These are phyloP conservation scores for Melampsora larici-populina DNA, from an alignment of 1,284 basidiomycete species.

Conservation along the genomic window DNA sequence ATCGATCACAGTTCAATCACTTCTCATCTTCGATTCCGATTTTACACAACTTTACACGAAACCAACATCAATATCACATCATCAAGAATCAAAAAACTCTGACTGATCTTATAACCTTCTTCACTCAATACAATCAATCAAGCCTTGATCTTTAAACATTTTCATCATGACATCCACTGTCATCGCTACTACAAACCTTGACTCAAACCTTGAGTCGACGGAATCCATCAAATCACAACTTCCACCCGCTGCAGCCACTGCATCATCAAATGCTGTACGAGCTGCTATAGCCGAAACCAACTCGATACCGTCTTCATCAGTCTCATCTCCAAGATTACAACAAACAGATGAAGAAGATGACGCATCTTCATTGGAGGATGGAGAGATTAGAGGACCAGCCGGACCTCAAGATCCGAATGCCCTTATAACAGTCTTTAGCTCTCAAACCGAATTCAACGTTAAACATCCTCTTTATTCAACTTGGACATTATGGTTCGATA, in stretches of 20 bases:
- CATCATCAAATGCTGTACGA: slow-evolving; percentile 27
- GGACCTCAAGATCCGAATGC: slow-evolving; percentile 69
- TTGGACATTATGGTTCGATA: slow-evolving; percentile 98
- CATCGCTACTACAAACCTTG: too few species aligned
- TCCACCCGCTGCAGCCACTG: slow-evolving; percentile 15
- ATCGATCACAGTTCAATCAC: too few species aligned
- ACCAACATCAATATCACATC: too few species aligned
- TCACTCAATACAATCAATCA: too few species aligned
- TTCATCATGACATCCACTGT: too few species aligned
- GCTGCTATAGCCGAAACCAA: slow-evolving; percentile 24
- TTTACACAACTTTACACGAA: too few species aligned
- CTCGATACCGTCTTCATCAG: slow-evolving; percentile 36
- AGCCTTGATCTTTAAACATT: too few species aligned
- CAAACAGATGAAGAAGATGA: slow-evolving; percentile 43
- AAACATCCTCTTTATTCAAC: slow-evolving; percentile 89
- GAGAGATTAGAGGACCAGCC: slow-evolving; percentile 50
- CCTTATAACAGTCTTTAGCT: slow-evolving; percentile 83
- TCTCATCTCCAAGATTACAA: slow-evolving; percentile 25
- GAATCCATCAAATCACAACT: slow-evolving; percentile 17
- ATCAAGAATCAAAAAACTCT: too few species aligned
- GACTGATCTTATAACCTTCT: too few species aligned
- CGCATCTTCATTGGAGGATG: slow-evolving; percentile 45
- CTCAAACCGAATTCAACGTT: slow-evolving; percentile 83
- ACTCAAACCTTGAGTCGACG: too few species aligned
- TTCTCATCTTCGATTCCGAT: too few species aligned